phyloP scores from a whole-genome alignment of 2,329 filamentous ascomycete species.

The Microsporum audouinii region DNA sequence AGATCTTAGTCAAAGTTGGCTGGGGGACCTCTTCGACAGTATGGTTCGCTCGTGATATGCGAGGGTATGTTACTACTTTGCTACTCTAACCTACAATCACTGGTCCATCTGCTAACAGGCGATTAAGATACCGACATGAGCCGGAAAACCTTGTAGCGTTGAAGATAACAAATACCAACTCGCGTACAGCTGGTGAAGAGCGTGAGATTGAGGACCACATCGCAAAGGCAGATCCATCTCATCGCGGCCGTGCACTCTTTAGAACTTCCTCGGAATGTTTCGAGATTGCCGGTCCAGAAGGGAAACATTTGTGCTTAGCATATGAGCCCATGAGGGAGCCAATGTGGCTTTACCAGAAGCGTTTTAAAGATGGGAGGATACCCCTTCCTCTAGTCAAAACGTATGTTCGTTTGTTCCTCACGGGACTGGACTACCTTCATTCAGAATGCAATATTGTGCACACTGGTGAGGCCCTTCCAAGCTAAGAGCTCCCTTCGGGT shows the following conservation, averaged over 20 bases:
- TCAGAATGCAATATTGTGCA: constrained; percentile 29
- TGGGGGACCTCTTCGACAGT: constrained; percentile 9
- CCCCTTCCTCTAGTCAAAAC: constrained; percentile 20
- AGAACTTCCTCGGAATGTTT: constrained; percentile 22
- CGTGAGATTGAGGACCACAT: constrained; percentile 21
- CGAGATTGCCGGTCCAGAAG: constrained; percentile 13
- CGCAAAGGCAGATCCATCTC: constrained; percentile 16
- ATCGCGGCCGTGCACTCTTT: constrained; percentile 19
- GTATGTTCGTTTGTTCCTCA: constrained; percentile 24
- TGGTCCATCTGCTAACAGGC: background rate
- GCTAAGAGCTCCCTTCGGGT: background rate
- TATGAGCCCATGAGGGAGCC: constrained; percentile 26
- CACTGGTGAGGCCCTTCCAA: constrained; percentile 20
- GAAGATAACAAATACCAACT: constrained; percentile 11
- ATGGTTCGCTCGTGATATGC: constrained; percentile 13
- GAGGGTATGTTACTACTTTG: constrained; percentile 3
- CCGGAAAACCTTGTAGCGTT: constrained; percentile 8
- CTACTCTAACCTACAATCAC: background rate
- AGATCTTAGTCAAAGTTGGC: constrained; percentile 11
- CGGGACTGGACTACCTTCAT: constrained; percentile 31
- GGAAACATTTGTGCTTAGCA: constrained; percentile 24
- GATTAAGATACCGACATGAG: constrained; percentile 5
- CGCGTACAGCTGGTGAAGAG: constrained; percentile 10
- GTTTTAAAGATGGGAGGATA: constrained; percentile 16
- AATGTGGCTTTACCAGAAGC: constrained; percentile 20